Conservation (phyloP, 805 yeast genomes). For the Cyberlindnera veronae region DNA sequence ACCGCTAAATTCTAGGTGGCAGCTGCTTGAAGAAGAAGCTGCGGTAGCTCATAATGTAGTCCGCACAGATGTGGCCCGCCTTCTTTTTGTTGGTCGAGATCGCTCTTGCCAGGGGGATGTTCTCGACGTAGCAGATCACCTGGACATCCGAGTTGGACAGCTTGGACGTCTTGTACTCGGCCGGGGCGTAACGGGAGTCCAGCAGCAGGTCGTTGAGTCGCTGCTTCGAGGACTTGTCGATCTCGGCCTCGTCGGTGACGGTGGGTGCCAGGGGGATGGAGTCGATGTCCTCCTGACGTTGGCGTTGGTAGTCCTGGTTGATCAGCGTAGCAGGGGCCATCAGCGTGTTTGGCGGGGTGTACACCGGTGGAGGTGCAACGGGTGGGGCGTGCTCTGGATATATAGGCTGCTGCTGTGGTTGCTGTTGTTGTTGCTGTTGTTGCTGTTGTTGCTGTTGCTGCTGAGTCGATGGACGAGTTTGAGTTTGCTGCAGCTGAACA, state of each 20-base stretch:
- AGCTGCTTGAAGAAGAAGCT: constrained; percentile 5
- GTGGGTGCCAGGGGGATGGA: neutral
- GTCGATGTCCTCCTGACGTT: neutral
- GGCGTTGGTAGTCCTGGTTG: constrained; percentile 1
- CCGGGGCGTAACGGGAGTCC: constrained; percentile 8
- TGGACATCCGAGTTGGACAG: constrained; percentile 17
- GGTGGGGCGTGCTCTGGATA: too few species aligned
- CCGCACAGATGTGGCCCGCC: constrained; percentile 20
- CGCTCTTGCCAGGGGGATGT: constrained; percentile 15
- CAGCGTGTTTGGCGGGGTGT: neutral
- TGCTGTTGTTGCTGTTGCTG: too few species aligned
- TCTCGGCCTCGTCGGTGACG: neutral
- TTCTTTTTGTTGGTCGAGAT: constrained; percentile 17
- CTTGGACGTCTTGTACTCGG: constrained; percentile 19
- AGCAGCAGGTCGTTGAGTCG: constrained; percentile 11
- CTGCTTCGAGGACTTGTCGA: constrained; percentile 15
- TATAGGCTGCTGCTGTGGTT: too few species aligned
- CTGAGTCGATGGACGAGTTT: too few species aligned
- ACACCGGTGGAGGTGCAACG: neutral
- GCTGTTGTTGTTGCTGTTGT: too few species aligned
- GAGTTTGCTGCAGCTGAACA: too few species aligned
- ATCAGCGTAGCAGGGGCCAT: neutral
- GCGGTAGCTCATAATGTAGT: constrained; percentile 10
- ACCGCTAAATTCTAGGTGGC: too few species aligned
- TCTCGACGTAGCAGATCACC: constrained; percentile 13